Percentiles rank a stretch among this genome's conserved stretches.
Evolutionary conservation across 2,329 filamentous ascomycete genomes (phyloP).

Genomic region (Coleophoma eucalyptorum): DNA sequence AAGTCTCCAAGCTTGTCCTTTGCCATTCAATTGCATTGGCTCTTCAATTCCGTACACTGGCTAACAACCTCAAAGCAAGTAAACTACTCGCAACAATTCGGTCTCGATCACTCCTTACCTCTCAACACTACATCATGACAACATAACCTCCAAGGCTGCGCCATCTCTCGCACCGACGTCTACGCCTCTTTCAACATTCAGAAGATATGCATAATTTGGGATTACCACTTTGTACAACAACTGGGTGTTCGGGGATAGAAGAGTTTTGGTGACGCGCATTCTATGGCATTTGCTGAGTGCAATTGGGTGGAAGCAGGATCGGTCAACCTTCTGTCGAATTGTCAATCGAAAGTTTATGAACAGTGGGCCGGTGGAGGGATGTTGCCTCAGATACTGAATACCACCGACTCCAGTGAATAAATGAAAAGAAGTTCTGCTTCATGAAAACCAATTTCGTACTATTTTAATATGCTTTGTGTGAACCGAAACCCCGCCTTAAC

Average conservation of each 20-base stretch:
- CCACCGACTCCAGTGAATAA: slow-evolving; percentile 24
- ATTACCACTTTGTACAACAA: slow-evolving; percentile 23
- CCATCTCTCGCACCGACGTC: slow-evolving; percentile 30
- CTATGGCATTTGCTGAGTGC: slow-evolving; percentile 29
- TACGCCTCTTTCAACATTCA: slow-evolving; percentile 29
- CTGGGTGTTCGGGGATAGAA: slow-evolving; percentile 29
- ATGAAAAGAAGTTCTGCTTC: slow-evolving; percentile 26
- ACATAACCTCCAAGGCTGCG: slow-evolving; percentile 25
- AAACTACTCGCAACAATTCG: slow-evolving; percentile 37
- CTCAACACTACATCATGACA: slow-evolving; percentile 30
- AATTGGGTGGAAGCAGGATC: slow-evolving; percentile 25
- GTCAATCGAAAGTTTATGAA: slow-evolving; percentile 27
- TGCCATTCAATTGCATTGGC: no score
- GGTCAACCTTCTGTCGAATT: slow-evolving; percentile 27
- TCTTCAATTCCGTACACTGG: neutral
- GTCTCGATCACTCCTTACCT: slow-evolving; percentile 32
- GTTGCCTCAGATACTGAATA: slow-evolving; percentile 28
- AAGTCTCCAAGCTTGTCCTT: slow-evolving; percentile 39
- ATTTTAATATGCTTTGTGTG: neutral
- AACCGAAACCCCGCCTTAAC: neutral
- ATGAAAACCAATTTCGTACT: slow-evolving; percentile 1
- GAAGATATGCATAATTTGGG: slow-evolving; percentile 21
- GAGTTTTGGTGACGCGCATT: slow-evolving; percentile 27
- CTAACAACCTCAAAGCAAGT: slow-evolving; percentile 32
- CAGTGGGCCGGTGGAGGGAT: slow-evolving; percentile 21